Evolutionary conservation across 495 filamentous ascomycete species (phyloP), one percentile per base, ranked within the genome.

Genomic region (Rostrohypoxylon terebratum): DNA sequence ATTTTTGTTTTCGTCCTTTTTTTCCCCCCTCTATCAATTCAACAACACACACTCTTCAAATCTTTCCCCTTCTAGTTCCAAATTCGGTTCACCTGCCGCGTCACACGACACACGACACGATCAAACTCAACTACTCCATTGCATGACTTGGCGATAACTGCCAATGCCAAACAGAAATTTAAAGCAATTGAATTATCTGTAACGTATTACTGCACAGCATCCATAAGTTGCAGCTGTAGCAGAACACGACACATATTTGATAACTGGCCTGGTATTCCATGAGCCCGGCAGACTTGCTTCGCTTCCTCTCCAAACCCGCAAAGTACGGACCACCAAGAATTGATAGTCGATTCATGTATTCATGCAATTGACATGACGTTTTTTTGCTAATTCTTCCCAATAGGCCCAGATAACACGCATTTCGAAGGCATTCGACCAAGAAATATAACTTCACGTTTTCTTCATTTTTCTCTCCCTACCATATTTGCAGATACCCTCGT

Each of bases 251-350:
- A 63, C 54, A 55, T 16, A 62, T 51, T 48, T 54, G 25, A 61
- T 61, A 58, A 50, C 33, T 18, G 63, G 62, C 62, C 61, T 71
- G 69, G 66, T 71, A 44, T 78, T 91, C 87, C 88, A 98, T 97
- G 95, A 95, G 88, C 90, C 90, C 89, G 81, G 90, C 90, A 85
- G 94, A 97, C 81, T 90, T 97, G 74, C 88, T 98, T 77, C 93
- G 93, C 84, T 94, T 97, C 85, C 88, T 98, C 71, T 97, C 93
- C 69, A 96, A 96, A 86, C 95, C 94, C 77, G 93, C 93, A 79
- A 97, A 97, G 94, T 98, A 82, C 81, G 92, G 33, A 31, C 6
- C 42, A 40, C 58, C 40, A 25, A 44, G 8, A 34, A 44, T 85
- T 16, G 45, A 59, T 36, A 44, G 18, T 28, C 58, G 45, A 44